Conservation (phyloP, 164 flowering plant genomes). For the Dillenia suffruticosa region DNA sequence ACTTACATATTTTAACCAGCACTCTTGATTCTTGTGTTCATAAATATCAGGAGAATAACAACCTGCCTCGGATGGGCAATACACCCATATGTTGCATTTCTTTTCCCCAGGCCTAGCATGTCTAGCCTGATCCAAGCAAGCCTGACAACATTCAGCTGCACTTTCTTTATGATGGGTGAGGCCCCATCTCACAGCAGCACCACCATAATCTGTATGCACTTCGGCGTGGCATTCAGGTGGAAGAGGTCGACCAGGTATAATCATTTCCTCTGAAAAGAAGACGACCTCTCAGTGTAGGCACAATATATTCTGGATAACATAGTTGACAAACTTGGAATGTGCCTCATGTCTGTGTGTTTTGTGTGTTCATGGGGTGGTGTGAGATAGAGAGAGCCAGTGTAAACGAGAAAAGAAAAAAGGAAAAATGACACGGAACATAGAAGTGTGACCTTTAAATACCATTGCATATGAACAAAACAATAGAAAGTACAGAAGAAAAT, state of each 20-base stretch:
- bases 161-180: conserved; percentile 91
- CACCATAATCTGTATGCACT: conserved; percentile 86
- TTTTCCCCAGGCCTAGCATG: conserved; percentile 65
- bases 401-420: too few relatives aligned
- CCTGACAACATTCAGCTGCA: conserved; percentile 98
- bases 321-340: too few relatives aligned
- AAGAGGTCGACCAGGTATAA: conserved; percentile 74
- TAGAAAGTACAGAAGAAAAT: neutral
- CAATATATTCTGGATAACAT: too few relatives aligned
- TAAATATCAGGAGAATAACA: conserved; percentile 96
- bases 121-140: conserved; percentile 93
- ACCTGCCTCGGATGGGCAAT: conserved; percentile 86
- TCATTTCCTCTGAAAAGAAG: conserved; percentile 48
- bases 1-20: conserved; percentile 96
- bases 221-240: conserved; percentile 87
- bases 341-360: too few relatives aligned
- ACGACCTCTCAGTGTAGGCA: neutral
- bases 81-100: conserved; percentile 97
- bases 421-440: too few relatives aligned
- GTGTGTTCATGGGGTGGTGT: too few relatives aligned
- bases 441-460: too few relatives aligned
- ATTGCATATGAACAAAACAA: neutral
- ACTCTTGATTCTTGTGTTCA: conserved; percentile 79
- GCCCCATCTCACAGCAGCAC: conserved; percentile 95
- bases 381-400: too few relatives aligned